Evolutionary conservation across 305 asterid genomes (phyloP), one percentile per base, ranked within the genome.

Genomic region (Fraxinus sp.): DNA sequence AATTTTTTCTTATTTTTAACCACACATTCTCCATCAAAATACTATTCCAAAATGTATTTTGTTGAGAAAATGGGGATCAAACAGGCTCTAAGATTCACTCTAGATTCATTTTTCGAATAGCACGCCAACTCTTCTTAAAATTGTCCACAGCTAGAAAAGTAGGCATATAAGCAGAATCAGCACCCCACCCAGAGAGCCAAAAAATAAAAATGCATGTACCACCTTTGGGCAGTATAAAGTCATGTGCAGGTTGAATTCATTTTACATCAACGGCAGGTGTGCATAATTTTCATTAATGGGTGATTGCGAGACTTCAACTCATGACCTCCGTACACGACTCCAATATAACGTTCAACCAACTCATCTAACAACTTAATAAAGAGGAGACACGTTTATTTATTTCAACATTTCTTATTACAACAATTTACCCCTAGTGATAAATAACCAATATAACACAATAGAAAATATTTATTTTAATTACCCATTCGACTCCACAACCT

Each of bases 401-500:
- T 68, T 68, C 18, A 68, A 66, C n/a, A 66, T 26, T 66, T 66
- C 74, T 35, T 28, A 24, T 10, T 24, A 28, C 33, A 64, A 66
- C 28, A 26, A n/a, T 4, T 0, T 3, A 68, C 37, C 37, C 75
- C 75, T 1, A 5, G 37, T 13, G 18, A 68, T 13, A 68, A 28
- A 24, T 11, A 64, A 22, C 72, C 28, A 22, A 64, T 20, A 20
- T 68, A 9, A 24, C 3, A 66, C 7, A 66, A 28, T n/a, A 10
- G 2, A 28, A 66, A 1, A 1, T 3, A 7, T 46, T 13, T 46
- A 24, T 68, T 66, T 66, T 26, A 10, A 26, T 30, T 5, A 28
- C 86, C 66, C 11, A 9, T n/a, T 70, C 7, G 77, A 79, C 70
- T 76, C 46, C 79, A 37, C 71, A 0, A 62, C 81, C 79, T 43